Conservation (phyloP, 2,329 filamentous ascomycete species). For the Ophiocordyceps camponoti-rufipedis region DNA sequence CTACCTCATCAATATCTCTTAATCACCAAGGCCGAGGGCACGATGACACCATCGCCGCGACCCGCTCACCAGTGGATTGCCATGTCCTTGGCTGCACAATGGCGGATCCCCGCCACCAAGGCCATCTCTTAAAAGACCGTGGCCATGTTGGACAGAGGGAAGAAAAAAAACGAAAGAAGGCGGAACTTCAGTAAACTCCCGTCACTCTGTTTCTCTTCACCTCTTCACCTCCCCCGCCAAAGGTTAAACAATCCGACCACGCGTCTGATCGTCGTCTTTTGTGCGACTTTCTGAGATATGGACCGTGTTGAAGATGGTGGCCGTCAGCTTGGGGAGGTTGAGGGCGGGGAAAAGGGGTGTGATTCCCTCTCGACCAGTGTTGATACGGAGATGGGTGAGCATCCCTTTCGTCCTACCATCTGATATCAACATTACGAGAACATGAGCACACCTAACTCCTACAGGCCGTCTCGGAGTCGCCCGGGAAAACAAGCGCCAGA, state of each 20-base stretch:
- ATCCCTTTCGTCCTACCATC: background rate
- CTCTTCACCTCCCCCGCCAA: too few relatives aligned
- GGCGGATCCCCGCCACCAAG: background rate
- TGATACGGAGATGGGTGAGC: conserved; percentile 3
- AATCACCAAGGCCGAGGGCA: conserved; percentile 1
- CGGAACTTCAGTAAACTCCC: too few relatives aligned
- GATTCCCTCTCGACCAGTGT: conserved; percentile 1
- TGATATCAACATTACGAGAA: too few relatives aligned
- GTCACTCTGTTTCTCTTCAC: too few relatives aligned
- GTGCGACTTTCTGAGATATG: too few relatives aligned
- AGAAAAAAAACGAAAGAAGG: too few relatives aligned
- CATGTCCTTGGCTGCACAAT: background rate
- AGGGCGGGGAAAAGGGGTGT: conserved; percentile 1
- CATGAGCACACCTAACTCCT: too few relatives aligned
- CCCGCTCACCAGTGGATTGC: conserved; percentile 1
- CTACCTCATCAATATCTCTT: too few relatives aligned
- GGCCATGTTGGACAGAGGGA: too few relatives aligned
- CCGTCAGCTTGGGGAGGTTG: background rate
- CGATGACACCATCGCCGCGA: conserved; percentile 6
- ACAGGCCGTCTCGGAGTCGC: conserved; percentile 17
- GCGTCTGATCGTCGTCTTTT: background rate
- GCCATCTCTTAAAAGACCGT: background rate
- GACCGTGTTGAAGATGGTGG: background rate
- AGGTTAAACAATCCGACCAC: too few relatives aligned
- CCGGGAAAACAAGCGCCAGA: conserved; percentile 31